These are phyloP conservation scores for Aspergillus haitiensis DNA, from an alignment of 495 filamentous ascomycete genomes.

Conservation along the genomic window DNA sequence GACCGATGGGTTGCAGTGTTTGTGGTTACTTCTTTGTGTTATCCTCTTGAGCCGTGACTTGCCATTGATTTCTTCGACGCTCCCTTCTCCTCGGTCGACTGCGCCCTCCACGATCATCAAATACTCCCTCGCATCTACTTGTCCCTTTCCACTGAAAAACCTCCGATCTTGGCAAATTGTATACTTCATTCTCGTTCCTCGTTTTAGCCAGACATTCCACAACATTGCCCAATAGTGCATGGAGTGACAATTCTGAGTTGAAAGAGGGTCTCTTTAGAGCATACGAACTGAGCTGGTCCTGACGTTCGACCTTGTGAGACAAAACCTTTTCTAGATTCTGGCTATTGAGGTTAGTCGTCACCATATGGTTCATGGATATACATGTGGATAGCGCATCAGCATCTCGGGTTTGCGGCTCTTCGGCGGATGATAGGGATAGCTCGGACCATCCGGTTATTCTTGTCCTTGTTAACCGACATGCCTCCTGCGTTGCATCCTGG, in stretches of 20 bases:
- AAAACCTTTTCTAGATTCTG: background rate
- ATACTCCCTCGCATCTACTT: background rate
- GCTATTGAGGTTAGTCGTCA: constrained; percentile 8
- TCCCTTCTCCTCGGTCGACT: constrained; percentile 9
- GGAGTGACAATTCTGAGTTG: constrained; percentile 7
- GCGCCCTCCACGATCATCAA: background rate
- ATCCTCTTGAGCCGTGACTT: constrained; percentile 5
- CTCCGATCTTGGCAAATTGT: background rate
- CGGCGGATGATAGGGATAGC: constrained; percentile 1
- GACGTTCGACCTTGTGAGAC: constrained; percentile 1
- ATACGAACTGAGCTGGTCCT: background rate
- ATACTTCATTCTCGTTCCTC: background rate
- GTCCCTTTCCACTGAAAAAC: background rate
- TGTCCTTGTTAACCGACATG: background rate
- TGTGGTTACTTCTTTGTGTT: constrained; percentile 8
- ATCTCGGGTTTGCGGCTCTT: background rate
- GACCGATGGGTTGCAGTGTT: constrained; percentile 12
- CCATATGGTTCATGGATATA: background rate
- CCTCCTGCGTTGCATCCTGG: background rate
- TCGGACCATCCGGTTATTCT: background rate
- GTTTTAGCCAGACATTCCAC: background rate
- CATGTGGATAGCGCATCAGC: background rate
- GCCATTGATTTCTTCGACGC: constrained; percentile 13
- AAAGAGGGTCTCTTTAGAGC: constrained; percentile 4
- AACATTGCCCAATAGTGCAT: constrained; percentile 9